Percentiles rank a stretch among this genome's conserved stretches.
Conservation (phyloP, 495 filamentous ascomycete genomes). For the Polyplosphaeria fusca region DNA sequence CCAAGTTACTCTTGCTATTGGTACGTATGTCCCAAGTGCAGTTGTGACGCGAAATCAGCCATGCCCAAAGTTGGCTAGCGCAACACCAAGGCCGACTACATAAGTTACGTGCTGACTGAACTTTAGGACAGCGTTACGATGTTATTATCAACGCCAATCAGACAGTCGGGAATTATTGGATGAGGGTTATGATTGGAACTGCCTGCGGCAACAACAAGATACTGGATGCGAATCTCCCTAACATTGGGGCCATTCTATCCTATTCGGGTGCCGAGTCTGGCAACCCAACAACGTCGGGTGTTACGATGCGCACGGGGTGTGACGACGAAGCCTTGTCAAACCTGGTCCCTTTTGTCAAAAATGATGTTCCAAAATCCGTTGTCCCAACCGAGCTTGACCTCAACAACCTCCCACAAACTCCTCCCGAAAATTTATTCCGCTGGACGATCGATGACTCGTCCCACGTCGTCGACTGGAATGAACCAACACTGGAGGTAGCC, state of each 20-base stretch:
- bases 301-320: conserved; percentile 21
- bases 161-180: conserved; percentile 41
- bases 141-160: conserved; percentile 42
- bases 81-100: too few species aligned
- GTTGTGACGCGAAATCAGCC: too few species aligned
- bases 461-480: conserved; percentile 38
- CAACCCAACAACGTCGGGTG: conserved; percentile 21
- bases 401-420: conserved; percentile 23
- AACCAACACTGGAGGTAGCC: conserved; percentile 38
- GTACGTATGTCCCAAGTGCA: too few species aligned
- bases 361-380: conserved; percentile 32
- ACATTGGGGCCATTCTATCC: conserved; percentile 27
- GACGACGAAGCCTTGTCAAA: conserved; percentile 13
- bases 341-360: conserved; percentile 31
- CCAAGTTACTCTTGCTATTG: conserved; percentile 36
- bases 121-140: conserved; percentile 42
- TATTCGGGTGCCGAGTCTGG: conserved; percentile 14
- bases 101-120: neutral
- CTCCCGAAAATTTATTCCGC: conserved; percentile 34
- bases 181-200: conserved; percentile 35
- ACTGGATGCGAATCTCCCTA: conserved; percentile 1
- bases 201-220: conserved; percentile 28
- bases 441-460: conserved; percentile 41
- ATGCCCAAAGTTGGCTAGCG: too few species aligned
- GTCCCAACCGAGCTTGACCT: conserved; percentile 32